A percentile compares a stretch with the other conserved stretches of the same genome.
These are phyloP conservation scores for Pseudohalonectria lignicola DNA, from an alignment of 2,329 filamentous ascomycete genomes.

Conservation along the genomic window DNA sequence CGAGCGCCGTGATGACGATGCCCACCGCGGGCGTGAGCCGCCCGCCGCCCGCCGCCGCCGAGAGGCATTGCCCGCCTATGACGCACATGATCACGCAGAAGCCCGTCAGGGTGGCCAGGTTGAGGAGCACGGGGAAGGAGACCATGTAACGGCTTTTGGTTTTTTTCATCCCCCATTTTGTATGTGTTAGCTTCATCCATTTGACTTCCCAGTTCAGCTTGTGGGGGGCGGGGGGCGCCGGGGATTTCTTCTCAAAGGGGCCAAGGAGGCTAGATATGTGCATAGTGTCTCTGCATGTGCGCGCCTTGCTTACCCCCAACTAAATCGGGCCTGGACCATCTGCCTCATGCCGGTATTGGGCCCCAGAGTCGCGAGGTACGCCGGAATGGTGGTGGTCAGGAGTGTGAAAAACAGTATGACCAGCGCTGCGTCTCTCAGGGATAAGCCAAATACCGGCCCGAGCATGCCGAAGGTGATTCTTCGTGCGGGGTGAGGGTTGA, in stretches of 20 bases:
- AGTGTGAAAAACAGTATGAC: slow-evolving; percentile 55
- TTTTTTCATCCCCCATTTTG: too few relatives aligned
- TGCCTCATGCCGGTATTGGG: slow-evolving; percentile 54
- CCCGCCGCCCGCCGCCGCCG: slow-evolving; percentile 34
- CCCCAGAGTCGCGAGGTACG: slow-evolving; percentile 45
- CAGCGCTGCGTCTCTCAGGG: slow-evolving; percentile 42
- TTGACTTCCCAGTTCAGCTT: too few relatives aligned
- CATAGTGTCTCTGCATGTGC: too few relatives aligned
- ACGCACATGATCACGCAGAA: slow-evolving; percentile 53
- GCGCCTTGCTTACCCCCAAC: slow-evolving; percentile 44
- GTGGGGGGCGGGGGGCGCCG: too few relatives aligned
- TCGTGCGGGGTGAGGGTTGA: background rate
- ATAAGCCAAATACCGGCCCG: slow-evolving; percentile 41
- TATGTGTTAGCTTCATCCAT: too few relatives aligned
- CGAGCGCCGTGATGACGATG: slow-evolving; percentile 5
- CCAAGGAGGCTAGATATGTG: background rate
- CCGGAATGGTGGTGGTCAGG: slow-evolving; percentile 39
- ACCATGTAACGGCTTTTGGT: slow-evolving; percentile 44
- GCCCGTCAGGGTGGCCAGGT: slow-evolving; percentile 51
- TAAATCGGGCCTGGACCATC: slow-evolving; percentile 54
- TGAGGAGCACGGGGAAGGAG: slow-evolving; percentile 48
- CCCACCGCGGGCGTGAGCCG: background rate
- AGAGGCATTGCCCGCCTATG: slow-evolving; percentile 47
- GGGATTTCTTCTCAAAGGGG: background rate
- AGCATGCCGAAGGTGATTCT: slow-evolving; percentile 52